Evolutionary conservation across 75 land plant genomes (phyloP).

Genomic region (Azolla pinnata): DNA sequence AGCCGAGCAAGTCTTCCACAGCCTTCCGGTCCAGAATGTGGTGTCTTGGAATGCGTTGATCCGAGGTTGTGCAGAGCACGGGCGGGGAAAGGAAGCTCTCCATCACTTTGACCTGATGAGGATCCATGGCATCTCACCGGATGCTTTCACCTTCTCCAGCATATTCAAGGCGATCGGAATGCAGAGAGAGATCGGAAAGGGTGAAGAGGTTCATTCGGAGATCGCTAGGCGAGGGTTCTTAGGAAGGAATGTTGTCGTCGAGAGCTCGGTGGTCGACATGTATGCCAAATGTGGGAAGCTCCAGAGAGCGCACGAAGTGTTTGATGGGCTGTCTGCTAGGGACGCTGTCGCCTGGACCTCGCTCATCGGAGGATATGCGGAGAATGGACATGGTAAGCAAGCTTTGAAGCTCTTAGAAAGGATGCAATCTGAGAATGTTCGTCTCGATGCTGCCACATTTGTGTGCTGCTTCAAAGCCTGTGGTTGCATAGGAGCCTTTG

Average conservation of each 20-base stretch:
- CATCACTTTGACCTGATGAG: constrained; percentile 10
- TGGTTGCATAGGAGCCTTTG: neutral
- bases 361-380: constrained; percentile 40
- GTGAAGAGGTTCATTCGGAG: constrained; percentile 22
- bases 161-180: constrained; percentile 12
- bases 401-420: constrained; percentile 24
- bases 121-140: neutral
- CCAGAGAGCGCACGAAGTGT: constrained; percentile 29
- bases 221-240: constrained; percentile 8
- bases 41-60: constrained; percentile 21
- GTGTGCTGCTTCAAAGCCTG: constrained; percentile 25
- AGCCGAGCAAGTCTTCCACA: constrained; percentile 11
- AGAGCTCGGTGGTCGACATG: constrained; percentile 17
- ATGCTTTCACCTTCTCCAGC: constrained; percentile 17
- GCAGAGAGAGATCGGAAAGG: constrained; percentile 10
- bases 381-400: constrained; percentile 31
- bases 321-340: constrained; percentile 21
- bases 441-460: constrained; percentile 36
- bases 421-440: constrained; percentile 17
- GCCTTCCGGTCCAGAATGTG: constrained; percentile 9
- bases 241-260: neutral
- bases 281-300: constrained; percentile 35
- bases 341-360: constrained; percentile 52
- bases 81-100: constrained; percentile 13
- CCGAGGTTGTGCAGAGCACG: constrained; percentile 15